phyloP scores from a whole-genome alignment of 202 grass and related monocot genomes.

The Hordeum pubiflorum region DNA sequence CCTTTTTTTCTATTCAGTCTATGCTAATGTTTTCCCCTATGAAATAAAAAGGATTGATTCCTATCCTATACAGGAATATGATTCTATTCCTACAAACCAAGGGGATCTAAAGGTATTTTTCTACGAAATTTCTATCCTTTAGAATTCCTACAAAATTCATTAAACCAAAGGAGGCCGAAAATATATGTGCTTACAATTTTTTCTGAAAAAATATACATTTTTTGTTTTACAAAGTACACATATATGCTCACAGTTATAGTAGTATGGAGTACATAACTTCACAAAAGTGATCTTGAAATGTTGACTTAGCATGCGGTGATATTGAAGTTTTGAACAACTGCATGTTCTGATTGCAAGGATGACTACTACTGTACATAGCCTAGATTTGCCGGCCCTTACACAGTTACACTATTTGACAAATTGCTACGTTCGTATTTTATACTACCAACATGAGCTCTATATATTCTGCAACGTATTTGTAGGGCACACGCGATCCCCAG shows the following conservation, averaged over 20 bases:
- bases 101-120: too few species aligned
- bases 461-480: neutral
- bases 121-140: too few species aligned
- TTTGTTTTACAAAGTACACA: neutral
- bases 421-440: neutral
- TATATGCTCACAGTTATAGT: neutral
- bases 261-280: neutral
- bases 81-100: too few species aligned
- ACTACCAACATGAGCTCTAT: neutral
- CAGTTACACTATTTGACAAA: neutral
- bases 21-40: too few species aligned
- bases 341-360: neutral
- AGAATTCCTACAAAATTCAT: too few species aligned
- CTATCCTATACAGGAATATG: too few species aligned
- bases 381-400: neutral
- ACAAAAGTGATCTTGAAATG: neutral
- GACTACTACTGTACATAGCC: neutral
- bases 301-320: neutral
- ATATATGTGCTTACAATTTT: neutral
- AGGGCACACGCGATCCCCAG: neutral
- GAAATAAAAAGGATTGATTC: too few species aligned
- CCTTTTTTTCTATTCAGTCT: too few species aligned
- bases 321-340: neutral
- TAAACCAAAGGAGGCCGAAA: too few species aligned
- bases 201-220: neutral